phyloP scores from a whole-genome alignment of 75 land plant species.

The Larix kaempferi region DNA sequence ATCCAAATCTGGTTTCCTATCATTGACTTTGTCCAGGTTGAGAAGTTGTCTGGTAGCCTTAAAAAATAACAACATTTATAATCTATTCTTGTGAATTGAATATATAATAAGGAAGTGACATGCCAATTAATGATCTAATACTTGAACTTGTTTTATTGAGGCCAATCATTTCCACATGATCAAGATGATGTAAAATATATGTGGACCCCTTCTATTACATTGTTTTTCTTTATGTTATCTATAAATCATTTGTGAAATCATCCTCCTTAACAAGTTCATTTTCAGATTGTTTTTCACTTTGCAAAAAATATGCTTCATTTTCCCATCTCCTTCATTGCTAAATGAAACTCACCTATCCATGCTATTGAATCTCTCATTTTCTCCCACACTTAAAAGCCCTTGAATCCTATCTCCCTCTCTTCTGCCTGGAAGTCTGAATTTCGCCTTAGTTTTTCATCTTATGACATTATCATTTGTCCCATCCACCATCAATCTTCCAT shows the following conservation, averaged over 20 bases:
- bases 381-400: conserved; percentile 41
- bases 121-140: conserved; percentile 57
- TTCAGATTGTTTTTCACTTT: conserved; percentile 27
- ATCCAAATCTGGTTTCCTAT: neutral
- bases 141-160: conserved; percentile 41
- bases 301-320: conserved; percentile 10
- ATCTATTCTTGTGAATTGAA: conserved; percentile 42
- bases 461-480: conserved; percentile 46
- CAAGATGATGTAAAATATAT: conserved; percentile 35
- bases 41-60: conserved; percentile 3
- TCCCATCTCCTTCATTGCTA: conserved; percentile 39
- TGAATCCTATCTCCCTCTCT: conserved; percentile 34
- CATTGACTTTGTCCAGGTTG: neutral
- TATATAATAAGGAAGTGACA: conserved; percentile 64
- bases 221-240: conserved; percentile 1
- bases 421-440: conserved; percentile 56
- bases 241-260: neutral
- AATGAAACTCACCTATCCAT: conserved; percentile 34
- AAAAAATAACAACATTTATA: conserved; percentile 37
- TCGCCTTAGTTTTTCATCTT: conserved; percentile 61
- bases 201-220: conserved; percentile 11
- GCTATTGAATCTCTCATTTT: conserved; percentile 22
- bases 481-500: conserved; percentile 1
- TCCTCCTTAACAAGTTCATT: conserved; percentile 18
- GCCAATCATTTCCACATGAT: conserved; percentile 49